Percentiles rank a stretch among this genome's conserved stretches.
Conservation (phyloP, 352 stramenopile species). For the Globisporangium sylvaticum region DNA sequence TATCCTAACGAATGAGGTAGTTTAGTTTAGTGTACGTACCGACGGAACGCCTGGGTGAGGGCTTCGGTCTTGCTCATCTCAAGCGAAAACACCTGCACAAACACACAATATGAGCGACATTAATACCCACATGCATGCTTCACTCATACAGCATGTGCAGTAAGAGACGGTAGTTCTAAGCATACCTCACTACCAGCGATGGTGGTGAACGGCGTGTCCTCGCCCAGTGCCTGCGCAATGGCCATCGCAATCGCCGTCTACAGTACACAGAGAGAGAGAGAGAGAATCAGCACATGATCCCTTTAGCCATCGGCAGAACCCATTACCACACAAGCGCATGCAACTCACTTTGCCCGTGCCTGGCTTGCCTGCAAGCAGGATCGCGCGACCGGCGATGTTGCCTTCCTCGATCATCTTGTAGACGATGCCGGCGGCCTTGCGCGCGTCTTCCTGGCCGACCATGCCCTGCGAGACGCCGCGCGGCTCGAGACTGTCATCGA, state of each 20-base stretch:
- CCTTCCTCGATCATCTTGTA: conserved; percentile 98
- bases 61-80: conserved; percentile 99
- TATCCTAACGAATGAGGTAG: background rate
- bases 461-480: conserved; percentile 93
- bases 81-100: conserved; percentile 92
- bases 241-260: conserved; percentile 98
- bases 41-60: conserved; percentile 96
- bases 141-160: background rate
- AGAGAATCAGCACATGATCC: background rate
- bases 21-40: conserved; percentile 9
- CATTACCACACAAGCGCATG: background rate
- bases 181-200: conserved; percentile 93
- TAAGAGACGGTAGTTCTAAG: background rate
- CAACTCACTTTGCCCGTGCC: conserved; percentile 89
- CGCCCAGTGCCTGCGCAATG: conserved; percentile 95
- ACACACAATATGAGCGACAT: background rate
- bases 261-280: background rate
- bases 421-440: conserved; percentile 94
- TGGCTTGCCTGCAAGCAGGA: conserved; percentile 95
- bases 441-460: conserved; percentile 93
- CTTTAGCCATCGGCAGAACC: background rate
- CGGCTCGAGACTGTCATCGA: conserved; percentile 97
- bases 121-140: background rate
- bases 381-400: conserved; percentile 96
- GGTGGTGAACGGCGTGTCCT: conserved; percentile 98